phyloP scores from a whole-genome alignment of 306 rosid genomes.

The Cicer yamashitae region DNA sequence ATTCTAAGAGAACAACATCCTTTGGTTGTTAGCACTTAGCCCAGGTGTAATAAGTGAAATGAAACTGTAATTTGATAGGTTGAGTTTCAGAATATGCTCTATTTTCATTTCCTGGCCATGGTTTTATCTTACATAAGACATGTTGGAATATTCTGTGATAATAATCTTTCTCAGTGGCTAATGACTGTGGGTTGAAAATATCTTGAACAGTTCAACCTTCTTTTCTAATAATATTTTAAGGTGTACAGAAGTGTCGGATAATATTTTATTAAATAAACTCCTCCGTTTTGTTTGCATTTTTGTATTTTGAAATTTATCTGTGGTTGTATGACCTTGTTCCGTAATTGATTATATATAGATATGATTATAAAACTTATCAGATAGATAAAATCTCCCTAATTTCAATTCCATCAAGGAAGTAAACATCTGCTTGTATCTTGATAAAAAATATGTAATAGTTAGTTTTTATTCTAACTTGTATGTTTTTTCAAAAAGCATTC shows the following conservation, averaged over 20 bases:
- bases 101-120: slow-evolving; percentile 23
- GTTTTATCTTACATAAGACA: not conserved
- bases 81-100: slow-evolving; percentile 17
- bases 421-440: not conserved
- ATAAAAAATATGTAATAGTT: not conserved
- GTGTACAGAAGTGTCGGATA: slow-evolving; percentile 6
- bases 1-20: slow-evolving; percentile 21
- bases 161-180: slow-evolving; percentile 26
- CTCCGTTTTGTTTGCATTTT: not conserved
- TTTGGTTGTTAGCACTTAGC: slow-evolving; percentile 17
- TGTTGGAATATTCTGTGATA: not conserved
- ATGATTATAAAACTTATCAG: not conserved
- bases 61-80: slow-evolving; percentile 6
- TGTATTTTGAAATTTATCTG: not conserved
- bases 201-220: slow-evolving; percentile 22
- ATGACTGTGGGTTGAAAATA: not conserved
- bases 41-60: slow-evolving; percentile 9
- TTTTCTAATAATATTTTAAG: slow-evolving; percentile 21
- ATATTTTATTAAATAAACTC: not conserved
- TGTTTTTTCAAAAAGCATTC: not conserved
- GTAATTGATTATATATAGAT: slow-evolving; percentile 2
- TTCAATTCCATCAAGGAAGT: slow-evolving; percentile 14
- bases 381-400: not conserved
- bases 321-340: not conserved
- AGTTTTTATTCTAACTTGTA: slow-evolving; percentile 5